Evolutionary conservation across 257 asterid genomes (phyloP).

Genomic region (Petunia axillaris): DNA sequence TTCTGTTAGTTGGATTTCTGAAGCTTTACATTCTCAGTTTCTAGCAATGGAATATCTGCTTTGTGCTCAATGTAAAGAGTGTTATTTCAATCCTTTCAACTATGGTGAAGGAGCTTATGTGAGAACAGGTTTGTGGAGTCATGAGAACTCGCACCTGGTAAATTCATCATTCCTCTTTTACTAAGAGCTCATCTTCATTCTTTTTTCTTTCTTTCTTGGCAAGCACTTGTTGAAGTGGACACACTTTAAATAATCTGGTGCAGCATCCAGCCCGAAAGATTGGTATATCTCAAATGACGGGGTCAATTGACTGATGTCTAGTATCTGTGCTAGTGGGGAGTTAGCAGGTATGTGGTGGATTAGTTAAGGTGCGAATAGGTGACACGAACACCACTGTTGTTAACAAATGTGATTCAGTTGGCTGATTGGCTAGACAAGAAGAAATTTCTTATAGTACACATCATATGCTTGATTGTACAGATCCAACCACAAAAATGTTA

Average conservation of each 20-base stretch:
- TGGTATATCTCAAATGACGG: not conserved
- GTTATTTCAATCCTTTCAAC: not conserved
- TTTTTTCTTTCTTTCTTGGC: not conserved
- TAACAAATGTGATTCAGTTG: not conserved
- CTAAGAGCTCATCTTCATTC: not conserved
- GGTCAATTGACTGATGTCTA: not conserved
- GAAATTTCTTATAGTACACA: not conserved
- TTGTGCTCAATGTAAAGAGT: not conserved
- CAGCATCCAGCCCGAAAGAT: not conserved
- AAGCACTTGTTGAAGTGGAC: not conserved
- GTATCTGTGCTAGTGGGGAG: not conserved
- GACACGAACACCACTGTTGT: not conserved
- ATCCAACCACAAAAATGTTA: not conserved
- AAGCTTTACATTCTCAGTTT: slow-evolving; percentile 2
- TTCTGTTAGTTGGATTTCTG: not conserved
- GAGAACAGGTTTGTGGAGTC: slow-evolving; percentile 4
- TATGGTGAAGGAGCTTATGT: not conserved
- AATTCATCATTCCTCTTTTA: not conserved
- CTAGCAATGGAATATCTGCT: not conserved
- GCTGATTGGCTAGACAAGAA: not conserved
- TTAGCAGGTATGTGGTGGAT: too few species aligned
- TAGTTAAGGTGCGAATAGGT: too few species aligned
- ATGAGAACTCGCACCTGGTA: not conserved
- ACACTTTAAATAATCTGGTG: not conserved
- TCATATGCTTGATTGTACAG: not conserved